A percentile compares a stretch with the other conserved stretches of the same genome.
Evolutionary conservation across 139 green algal genomes (phyloP).

Genomic region (Auxenochlorella pyrenoidosa): DNA sequence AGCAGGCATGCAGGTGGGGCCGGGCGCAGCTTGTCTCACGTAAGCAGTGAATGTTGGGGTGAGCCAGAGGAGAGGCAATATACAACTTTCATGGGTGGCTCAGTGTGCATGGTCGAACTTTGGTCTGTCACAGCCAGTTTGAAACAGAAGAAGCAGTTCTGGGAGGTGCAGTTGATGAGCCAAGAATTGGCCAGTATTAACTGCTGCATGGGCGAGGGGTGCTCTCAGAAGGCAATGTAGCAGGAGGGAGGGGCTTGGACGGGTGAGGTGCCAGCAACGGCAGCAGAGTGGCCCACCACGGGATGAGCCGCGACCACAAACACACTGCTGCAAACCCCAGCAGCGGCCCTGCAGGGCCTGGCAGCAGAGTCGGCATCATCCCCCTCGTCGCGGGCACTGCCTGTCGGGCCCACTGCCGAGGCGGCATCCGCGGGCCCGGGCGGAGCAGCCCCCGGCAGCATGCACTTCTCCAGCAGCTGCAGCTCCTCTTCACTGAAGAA

Average conservation of each 20-base stretch:
- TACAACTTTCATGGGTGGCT: no score
- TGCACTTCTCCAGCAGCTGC: background rate
- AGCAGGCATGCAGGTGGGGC: no score
- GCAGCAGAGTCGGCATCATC: background rate
- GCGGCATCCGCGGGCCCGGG: background rate
- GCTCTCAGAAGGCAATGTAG: background rate
- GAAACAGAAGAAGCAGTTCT: no score
- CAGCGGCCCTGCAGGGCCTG: background rate
- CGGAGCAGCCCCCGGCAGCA: no score
- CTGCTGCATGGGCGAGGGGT: no score
- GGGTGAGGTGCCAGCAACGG: background rate
- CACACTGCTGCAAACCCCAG: background rate
- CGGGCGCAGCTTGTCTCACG: no score
- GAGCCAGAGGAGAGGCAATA: no score
- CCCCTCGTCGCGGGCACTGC: background rate
- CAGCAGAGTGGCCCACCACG: background rate
- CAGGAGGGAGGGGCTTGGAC: background rate
- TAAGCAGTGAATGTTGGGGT: no score
- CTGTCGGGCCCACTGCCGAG: background rate
- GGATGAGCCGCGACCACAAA: background rate
- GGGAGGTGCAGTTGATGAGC: no score
- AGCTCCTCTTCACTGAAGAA: slow-evolving; percentile 1
- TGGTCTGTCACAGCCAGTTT: no score
- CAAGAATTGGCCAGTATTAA: no score
- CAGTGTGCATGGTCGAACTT: no score